These are phyloP conservation scores for Candida dubliniensis DNA, from an alignment of 1,139 yeast species.

Conservation along the genomic window DNA sequence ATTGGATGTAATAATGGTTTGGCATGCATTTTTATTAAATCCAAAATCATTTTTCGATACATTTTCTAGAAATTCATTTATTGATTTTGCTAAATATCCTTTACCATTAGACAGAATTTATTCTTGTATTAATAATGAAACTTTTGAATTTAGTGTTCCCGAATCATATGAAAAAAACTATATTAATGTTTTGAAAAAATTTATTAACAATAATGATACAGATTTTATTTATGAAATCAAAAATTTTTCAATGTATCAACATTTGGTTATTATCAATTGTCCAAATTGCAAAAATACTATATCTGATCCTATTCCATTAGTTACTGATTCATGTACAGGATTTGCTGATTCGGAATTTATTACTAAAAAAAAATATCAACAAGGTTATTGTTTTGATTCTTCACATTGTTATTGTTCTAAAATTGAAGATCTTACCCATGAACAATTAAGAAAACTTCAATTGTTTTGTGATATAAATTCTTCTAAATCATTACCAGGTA, in stretches of 20 bases:
- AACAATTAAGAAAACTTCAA: conserved; percentile 22
- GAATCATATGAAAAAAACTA: neutral
- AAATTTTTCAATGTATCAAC: conserved; percentile 7
- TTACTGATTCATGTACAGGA: conserved; percentile 18
- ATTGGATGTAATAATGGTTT: conserved; percentile 39
- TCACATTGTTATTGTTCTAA: conserved; percentile 8
- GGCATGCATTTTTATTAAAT: conserved; percentile 31
- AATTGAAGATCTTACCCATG: conserved; percentile 16
- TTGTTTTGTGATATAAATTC: conserved; percentile 22
- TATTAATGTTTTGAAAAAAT: neutral
- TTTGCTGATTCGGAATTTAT: conserved; percentile 23
- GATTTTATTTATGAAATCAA: conserved; percentile 4
- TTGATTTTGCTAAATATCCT: conserved; percentile 23
- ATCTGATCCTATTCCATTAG: conserved; percentile 16
- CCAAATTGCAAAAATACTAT: conserved; percentile 19
- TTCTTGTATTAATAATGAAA: conserved; percentile 21
- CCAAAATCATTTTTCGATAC: conserved; percentile 28
- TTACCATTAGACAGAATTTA: conserved; percentile 27
- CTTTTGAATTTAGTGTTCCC: conserved; percentile 21
- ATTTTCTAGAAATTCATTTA: conserved; percentile 24
- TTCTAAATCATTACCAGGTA: conserved; percentile 16
- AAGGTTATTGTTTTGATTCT: neutral
- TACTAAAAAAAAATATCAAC: neutral
- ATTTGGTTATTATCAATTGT: conserved; percentile 15
- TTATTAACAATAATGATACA: conserved; percentile 2